phyloP scores from a whole-genome alignment of 1,284 basidiomycete genomes.

The Tranzscheliella williamsii region DNA sequence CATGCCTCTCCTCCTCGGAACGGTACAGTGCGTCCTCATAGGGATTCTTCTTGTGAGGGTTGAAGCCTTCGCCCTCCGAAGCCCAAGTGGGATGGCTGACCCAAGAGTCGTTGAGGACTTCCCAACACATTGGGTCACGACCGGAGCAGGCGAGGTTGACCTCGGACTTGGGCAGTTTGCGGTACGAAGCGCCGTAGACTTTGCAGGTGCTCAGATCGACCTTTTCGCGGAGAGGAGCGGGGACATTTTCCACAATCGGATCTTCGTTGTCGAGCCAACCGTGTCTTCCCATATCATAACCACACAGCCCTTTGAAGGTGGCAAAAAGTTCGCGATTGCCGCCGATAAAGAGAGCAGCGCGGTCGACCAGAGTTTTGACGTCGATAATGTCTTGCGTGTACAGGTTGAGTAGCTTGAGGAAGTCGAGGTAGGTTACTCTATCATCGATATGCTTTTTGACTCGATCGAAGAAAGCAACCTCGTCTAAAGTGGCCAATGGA shows the following conservation, averaged over 20 bases:
- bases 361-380: slow-evolving; percentile 77
- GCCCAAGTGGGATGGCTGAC: slow-evolving; percentile 98
- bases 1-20: slow-evolving; percentile 96
- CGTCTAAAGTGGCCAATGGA: slow-evolving; percentile 72
- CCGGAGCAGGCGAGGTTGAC: slow-evolving; percentile 87
- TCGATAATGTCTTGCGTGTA: slow-evolving; percentile 93
- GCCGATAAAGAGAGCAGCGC: slow-evolving; percentile 81
- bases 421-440: slow-evolving; percentile 89
- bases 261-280: slow-evolving; percentile 65
- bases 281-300: slow-evolving; percentile 71
- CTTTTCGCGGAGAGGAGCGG: slow-evolving; percentile 57
- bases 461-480: slow-evolving; percentile 90
- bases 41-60: slow-evolving; percentile 93
- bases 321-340: slow-evolving; percentile 77
- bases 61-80: slow-evolving; percentile 89
- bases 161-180: slow-evolving; percentile 83
- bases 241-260: slow-evolving; percentile 62
- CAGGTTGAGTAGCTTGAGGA: slow-evolving; percentile 90
- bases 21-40: slow-evolving; percentile 96
- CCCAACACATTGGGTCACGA: slow-evolving; percentile 91
- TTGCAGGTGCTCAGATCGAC: slow-evolving; percentile 59
- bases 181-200: slow-evolving; percentile 82
- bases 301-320: slow-evolving; percentile 85
- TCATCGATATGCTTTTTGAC: slow-evolving; percentile 83
- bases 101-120: slow-evolving; percentile 73